Base-by-base conservation (phyloP, 2,329 filamentous ascomycete species). In the Coniochaeta prunicola region DNA sequence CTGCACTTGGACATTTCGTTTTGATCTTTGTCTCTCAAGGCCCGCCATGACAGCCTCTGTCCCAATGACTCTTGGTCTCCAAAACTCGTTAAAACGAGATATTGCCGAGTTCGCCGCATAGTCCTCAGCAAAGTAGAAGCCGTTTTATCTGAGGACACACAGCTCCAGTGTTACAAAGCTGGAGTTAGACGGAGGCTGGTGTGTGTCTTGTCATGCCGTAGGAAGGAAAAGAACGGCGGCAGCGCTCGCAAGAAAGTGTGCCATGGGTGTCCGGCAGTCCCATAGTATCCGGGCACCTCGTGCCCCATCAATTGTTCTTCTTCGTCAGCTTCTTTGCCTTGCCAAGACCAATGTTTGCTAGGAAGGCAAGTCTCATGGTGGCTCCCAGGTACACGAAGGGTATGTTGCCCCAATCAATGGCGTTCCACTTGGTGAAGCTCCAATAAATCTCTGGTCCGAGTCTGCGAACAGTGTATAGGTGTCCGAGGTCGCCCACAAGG, bases 401-500 rank as follows among this genome's bases (percentile, higher is more conserved):
- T 17, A 90, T 79, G 66, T 89, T 90, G 1, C 87, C 88, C 77
- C 80, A 83, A 63, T 85, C 84, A 61, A 88, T 87, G 13, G 78
- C 77, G 69, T 88, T 90, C 88, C 87, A 91, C 10, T 71, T 69
- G 63, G 72, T 66, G 30, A 82, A 76, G 63, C 83, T 77, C 78
- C 83, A 89, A 71, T 88, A 91, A n/a, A 90, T 76, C 9, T 74
- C 72, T 13, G 69, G 63, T 0, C 89, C 89, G 31, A 88, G 75
- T 30, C 75, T 75, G 36, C 76, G 74, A 60, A 92, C 79, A 36
- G 84, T 85, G 71, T 86, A 89, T 58, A 92, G 73, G 71, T 92
- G 90, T 3, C 89, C 90, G 34, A 91, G 70, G 70, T 93, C 90
- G n/a, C 88, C 90, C 17, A 92, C 70, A 33, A 92, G 78, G 60